phyloP scores from a whole-genome alignment of 192 early-diverging fungal genomes.

The Coemansia sp. region DNA sequence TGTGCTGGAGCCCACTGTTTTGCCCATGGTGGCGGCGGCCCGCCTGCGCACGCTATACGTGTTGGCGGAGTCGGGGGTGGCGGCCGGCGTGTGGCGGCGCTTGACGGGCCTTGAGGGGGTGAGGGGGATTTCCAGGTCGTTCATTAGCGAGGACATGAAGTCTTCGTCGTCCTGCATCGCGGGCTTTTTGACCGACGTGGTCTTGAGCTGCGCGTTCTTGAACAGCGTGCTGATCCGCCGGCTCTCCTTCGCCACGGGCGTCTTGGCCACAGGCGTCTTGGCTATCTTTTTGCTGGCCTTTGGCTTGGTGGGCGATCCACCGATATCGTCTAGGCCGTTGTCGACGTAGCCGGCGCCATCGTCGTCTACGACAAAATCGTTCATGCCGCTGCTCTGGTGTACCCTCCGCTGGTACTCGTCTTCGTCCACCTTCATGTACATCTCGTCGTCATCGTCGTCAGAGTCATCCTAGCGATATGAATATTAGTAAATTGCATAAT shows the following conservation, averaged over 20 bases:
- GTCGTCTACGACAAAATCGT: constrained; percentile 54
- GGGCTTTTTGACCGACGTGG: neutral
- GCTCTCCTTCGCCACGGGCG: constrained; percentile 3
- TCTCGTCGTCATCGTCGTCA: constrained; percentile 16
- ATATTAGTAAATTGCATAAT: neutral
- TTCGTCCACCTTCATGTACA: constrained; percentile 48
- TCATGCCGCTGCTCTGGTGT: constrained; percentile 8
- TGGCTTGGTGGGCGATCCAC: constrained; percentile 4
- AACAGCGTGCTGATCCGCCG: constrained; percentile 36
- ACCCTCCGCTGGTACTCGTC: constrained; percentile 38
- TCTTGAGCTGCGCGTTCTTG: constrained; percentile 36
- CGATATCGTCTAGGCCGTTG: constrained; percentile 32
- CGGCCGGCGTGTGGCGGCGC: constrained; percentile 3
- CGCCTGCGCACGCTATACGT: constrained; percentile 38
- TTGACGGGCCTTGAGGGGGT: constrained; percentile 31
- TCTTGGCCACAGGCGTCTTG: neutral
- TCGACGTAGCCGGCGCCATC: constrained; percentile 44
- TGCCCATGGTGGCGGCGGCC: constrained; percentile 10
- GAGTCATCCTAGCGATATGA: constrained; percentile 12
- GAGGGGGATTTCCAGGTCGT: constrained; percentile 33
- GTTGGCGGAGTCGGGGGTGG: neutral
- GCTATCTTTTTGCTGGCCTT: neutral
- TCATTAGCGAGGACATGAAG: constrained; percentile 48
- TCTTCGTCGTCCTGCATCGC: constrained; percentile 36
- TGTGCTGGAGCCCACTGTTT: neutral